Evolutionary conservation across 2,329 filamentous ascomycete genomes (phyloP), one percentile per base, ranked within the genome.

Genomic region (Hymenoscyphus occultus): DNA sequence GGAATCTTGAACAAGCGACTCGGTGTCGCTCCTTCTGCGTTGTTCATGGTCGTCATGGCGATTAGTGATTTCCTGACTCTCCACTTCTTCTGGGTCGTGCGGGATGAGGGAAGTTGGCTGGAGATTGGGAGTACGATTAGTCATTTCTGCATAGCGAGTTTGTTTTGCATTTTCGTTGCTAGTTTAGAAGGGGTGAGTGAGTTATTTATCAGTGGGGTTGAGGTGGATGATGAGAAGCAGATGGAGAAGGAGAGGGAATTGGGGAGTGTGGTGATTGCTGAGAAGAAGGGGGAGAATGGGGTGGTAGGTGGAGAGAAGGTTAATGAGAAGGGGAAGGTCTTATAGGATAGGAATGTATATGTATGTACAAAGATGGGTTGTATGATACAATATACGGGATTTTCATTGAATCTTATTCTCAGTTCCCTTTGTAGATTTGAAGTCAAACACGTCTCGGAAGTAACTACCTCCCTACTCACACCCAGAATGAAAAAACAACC

Each of bases 81-180:
- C 61, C 92, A 95, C 73, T 99, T 99, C 81, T 99, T 99, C 79
- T 99, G 92, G 87, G 92, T 97, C 72, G 95, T 99, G 57, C 91
- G 90, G 73, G 95, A 99, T 72, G 95, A 99, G 76, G 95, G 95
- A 0, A 95, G 90, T 28, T 99, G 95, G 95, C 80, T 99, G 66
- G 95, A 99, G 76, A 99, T 99, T 75, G 95, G 95, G 39, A 96
- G 92, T 35, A 97, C 92, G 3, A 99, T 99, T 70, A 96, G 87
- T 74, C 93, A 98, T 76, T 99, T 98, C 77, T 87, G 88, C 67
- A 98, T 99, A 79, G 94, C 93, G 19, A 97, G 92, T 77, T 77
- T 92, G 71, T 75, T 98, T 56, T 95, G 93, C 71, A 88, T 96
- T 9, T 99, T 99, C 79, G 93, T 99, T 56, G 92, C 93, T 0